Evolutionary conservation across 352 stramenopile species (phyloP), one percentile per base, ranked within the genome.

Genomic region (Pythium biforme): DNA sequence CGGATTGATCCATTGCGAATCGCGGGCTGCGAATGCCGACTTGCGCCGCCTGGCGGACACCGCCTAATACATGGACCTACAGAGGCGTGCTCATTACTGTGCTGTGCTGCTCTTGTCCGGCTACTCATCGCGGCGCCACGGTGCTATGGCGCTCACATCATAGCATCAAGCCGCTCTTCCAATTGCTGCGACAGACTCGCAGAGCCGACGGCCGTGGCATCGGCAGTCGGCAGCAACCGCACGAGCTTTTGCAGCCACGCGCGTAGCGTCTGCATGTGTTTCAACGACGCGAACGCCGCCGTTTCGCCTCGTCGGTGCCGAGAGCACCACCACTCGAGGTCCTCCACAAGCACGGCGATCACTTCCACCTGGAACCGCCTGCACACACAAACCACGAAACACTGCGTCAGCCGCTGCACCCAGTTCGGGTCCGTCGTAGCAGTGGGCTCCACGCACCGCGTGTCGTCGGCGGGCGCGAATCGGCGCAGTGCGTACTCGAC

Each of bases 401-500:
- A 22, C 34, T 27, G 26, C 31, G 37, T 43, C 15, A 48, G 43
- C 20, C 20, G n/a, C 37, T n/a, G 6, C 26, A 23, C 37, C 8
- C 37, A 43, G 12, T 34, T 34, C 31, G 31, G 19, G 22, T 59
- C 3, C 15, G 19, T n/a, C 7, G 20, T 23, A 11, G 19, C 14
- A 6, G 29, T 31, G 23, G 51, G 2, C 19, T 29, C 17, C 33
- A 55, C 57, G 33, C 64, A 86, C 79, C 76, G 63, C 29, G 79
- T 77, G 20, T 57, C 47, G 6, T 69, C 69, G 2, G 59, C 22
- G 2, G 81, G 76, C 2, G 77, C 71, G 27, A 86, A 86, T 4
- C 76, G 76, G 10, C 81, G 77, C 25, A 88, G 79, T 22, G 73
- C 66, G 50, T 87, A 88, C 64, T 90, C 81, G 47, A 90, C 45